phyloP scores from a whole-genome alignment of 2,329 filamentous ascomycete species.

The Rugonectria rugulosa region DNA sequence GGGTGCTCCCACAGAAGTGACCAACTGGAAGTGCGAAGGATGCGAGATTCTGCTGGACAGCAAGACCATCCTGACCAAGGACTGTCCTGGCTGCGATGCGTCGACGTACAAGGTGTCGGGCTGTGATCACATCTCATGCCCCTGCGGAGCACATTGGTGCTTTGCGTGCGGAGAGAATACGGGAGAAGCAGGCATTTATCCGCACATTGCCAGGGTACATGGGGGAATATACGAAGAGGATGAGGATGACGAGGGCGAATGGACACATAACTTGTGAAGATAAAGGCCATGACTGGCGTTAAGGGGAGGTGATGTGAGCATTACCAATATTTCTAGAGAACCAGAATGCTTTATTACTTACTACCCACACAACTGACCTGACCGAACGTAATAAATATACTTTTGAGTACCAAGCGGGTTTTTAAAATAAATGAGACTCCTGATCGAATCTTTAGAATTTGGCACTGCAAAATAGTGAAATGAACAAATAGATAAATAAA shows the following conservation, averaged over 20 bases:
- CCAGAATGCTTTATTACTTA: too few species aligned
- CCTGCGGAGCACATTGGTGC: constrained; percentile 50
- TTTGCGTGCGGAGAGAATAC: constrained; percentile 47
- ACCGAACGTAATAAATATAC: too few species aligned
- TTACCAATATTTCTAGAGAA: too few species aligned
- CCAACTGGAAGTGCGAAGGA: constrained; percentile 51
- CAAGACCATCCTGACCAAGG: constrained; percentile 24
- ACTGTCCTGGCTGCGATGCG: constrained; percentile 48
- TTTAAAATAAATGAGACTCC: too few species aligned
- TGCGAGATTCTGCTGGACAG: constrained; percentile 37
- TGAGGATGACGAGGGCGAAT: constrained; percentile 25
- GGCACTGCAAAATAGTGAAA: too few species aligned
- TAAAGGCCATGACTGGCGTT: neutral
- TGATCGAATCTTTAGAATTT: too few species aligned
- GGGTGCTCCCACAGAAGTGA: constrained; percentile 47
- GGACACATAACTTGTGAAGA: too few species aligned
- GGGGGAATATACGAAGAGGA: constrained; percentile 38
- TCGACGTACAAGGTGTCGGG: constrained; percentile 48
- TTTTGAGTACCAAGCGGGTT: too few species aligned
- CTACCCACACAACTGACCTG: too few species aligned
- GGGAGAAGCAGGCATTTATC: constrained; percentile 42
- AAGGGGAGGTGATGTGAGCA: constrained; percentile 19
- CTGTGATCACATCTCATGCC: constrained; percentile 50
- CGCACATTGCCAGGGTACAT: constrained; percentile 46
- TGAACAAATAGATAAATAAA: too few species aligned